Evolutionary conservation across 1,139 yeast genomes (phyloP).

Genomic region (Pichia sp.): DNA sequence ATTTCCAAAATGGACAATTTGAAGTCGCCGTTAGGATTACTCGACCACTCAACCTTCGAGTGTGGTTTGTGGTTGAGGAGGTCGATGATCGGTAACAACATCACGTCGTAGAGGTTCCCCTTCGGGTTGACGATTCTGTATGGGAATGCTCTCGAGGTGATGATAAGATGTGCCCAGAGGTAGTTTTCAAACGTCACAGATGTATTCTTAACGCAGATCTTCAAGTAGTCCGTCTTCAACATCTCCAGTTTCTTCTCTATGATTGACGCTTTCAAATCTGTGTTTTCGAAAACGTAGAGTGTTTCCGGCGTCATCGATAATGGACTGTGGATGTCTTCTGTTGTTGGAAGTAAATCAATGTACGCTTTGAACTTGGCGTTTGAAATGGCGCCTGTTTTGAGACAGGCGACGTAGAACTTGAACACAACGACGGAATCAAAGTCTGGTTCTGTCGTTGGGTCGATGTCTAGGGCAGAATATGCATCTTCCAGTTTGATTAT

Average conservation of each 20-base stretch:
- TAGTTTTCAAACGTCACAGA: slow-evolving; percentile 64
- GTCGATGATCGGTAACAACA: slow-evolving; percentile 77
- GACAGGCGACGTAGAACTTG: slow-evolving; percentile 23
- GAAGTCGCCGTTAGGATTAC: slow-evolving; percentile 16
- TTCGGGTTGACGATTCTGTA: slow-evolving; percentile 46
- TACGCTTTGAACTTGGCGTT: slow-evolving; percentile 43
- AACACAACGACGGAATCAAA: slow-evolving; percentile 15
- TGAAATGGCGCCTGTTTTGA: slow-evolving; percentile 1
- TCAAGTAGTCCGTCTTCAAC: slow-evolving; percentile 18
- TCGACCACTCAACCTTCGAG: slow-evolving; percentile 63
- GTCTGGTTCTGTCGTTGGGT: slow-evolving; percentile 1
- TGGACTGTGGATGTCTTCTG: slow-evolving; percentile 55
- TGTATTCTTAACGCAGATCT: slow-evolving; percentile 17
- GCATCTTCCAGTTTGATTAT: slow-evolving; percentile 26
- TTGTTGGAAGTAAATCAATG: slow-evolving; percentile 53
- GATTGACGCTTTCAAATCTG: slow-evolving; percentile 39
- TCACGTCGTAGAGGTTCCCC: slow-evolving; percentile 43
- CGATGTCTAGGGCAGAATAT: slow-evolving; percentile 13
- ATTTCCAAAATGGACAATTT: slow-evolving; percentile 26
- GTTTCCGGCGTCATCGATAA: slow-evolving; percentile 57
- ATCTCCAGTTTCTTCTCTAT: slow-evolving; percentile 15
- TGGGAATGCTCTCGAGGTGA: slow-evolving; percentile 83
- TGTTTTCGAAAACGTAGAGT: slow-evolving; percentile 51
- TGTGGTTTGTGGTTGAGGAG: slow-evolving; percentile 67
- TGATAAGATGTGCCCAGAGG: slow-evolving; percentile 74